Evolutionary conservation across 2,329 filamentous ascomycete genomes (phyloP).

Genomic region (Nothopassalora personata): DNA sequence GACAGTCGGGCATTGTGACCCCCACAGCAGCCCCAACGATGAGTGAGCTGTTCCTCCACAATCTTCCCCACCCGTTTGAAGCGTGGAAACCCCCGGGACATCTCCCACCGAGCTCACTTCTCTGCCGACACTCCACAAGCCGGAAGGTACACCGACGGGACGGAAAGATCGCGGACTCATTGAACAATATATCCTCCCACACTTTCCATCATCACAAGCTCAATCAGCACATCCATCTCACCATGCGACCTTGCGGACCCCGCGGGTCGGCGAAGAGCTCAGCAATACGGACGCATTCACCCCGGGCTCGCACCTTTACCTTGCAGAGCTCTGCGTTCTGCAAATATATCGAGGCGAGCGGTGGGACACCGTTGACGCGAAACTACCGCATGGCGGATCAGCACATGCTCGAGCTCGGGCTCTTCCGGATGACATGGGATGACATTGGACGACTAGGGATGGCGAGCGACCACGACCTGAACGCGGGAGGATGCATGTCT

Average conservation of each 20-base stretch:
- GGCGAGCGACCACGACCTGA: not conserved
- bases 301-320: not conserved
- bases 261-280: not conserved
- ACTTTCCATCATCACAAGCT: no score
- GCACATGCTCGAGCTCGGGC: not conserved
- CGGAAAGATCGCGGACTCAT: not conserved
- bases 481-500: not conserved
- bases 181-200: no score
- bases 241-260: not conserved
- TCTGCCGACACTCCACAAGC: not conserved
- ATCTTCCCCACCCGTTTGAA: not conserved
- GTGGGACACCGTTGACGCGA: not conserved
- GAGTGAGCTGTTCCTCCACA: not conserved
- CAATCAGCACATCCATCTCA: not conserved
- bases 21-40: not conserved
- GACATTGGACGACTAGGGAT: not conserved
- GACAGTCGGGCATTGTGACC: not conserved
- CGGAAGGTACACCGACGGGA: not conserved
- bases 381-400: not conserved
- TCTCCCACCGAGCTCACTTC: conserved; percentile 1
- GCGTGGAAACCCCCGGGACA: not conserved
- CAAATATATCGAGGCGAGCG: not conserved
- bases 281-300: not conserved
- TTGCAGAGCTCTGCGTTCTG: not conserved
- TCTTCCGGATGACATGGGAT: not conserved